phyloP scores from a whole-genome alignment of 1,284 basidiomycete species.

The Marasmius sp. region DNA sequence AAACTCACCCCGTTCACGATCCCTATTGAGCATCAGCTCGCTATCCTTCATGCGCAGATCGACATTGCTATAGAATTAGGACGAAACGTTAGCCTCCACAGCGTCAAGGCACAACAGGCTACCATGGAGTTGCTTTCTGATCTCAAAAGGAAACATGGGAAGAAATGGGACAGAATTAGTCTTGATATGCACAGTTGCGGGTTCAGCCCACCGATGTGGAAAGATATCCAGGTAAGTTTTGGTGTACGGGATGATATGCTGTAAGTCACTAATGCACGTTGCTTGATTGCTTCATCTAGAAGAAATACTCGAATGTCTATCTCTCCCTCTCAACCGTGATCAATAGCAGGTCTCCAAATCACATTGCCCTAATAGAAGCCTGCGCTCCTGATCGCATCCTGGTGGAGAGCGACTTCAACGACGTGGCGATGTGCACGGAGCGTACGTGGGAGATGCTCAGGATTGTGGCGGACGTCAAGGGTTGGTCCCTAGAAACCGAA shows the following conservation, averaged over 20 bases:
- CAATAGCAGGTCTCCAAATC: conserved; percentile 64
- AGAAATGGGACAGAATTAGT: conserved; percentile 58
- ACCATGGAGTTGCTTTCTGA: conserved; percentile 61
- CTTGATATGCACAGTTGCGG: conserved; percentile 81
- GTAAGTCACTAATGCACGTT: neutral
- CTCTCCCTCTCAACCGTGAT: conserved; percentile 79
- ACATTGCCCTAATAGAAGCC: conserved; percentile 56
- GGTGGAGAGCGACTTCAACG: conserved; percentile 75
- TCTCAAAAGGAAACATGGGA: conserved; percentile 51
- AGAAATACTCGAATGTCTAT: conserved; percentile 65
- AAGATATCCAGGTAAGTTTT: conserved; percentile 57
- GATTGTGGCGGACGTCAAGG: conserved; percentile 60
- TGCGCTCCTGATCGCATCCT: conserved; percentile 66
- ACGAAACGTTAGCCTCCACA: conserved; percentile 77
- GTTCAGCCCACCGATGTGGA: conserved; percentile 67
- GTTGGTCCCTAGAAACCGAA: conserved; percentile 62
- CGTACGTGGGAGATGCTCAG: conserved; percentile 72
- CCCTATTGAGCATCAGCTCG: conserved; percentile 72
- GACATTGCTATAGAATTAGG: conserved; percentile 71
- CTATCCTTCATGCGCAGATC: conserved; percentile 73
- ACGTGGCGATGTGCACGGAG: conserved; percentile 47
- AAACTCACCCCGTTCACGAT: conserved; percentile 67
- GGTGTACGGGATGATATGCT: neutral
- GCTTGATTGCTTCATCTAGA: conserved; percentile 37
- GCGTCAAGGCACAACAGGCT: conserved; percentile 68